Percentiles rank a stretch among this genome's conserved stretches.
These are phyloP conservation scores for Cercospora sp. DNA, from an alignment of 2,329 filamentous ascomycete species.

Conservation along the genomic window DNA sequence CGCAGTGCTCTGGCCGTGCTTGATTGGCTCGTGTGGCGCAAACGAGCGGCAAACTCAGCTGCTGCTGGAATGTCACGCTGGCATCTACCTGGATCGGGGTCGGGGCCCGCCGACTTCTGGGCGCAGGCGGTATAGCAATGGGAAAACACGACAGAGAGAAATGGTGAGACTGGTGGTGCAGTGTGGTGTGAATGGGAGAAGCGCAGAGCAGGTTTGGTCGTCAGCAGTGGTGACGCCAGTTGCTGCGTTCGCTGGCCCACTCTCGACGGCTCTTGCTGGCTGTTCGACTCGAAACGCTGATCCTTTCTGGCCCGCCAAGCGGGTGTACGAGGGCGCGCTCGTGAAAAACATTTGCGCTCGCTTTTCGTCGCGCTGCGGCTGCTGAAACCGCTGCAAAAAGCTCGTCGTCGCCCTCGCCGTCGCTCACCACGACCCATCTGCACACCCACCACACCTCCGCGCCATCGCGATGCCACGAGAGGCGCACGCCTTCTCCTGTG, in stretches of 20 bases:
- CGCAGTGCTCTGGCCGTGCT: not conserved
- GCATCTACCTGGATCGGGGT: constrained; percentile 11
- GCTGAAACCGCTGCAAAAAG: not conserved
- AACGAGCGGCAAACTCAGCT: constrained; percentile 15
- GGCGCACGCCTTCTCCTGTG: not conserved
- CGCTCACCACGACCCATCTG: not conserved
- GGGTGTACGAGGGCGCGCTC: not conserved
- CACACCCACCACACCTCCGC: not conserved
- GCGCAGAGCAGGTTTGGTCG: not conserved
- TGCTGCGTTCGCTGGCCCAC: constrained; percentile 1
- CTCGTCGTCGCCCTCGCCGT: not conserved
- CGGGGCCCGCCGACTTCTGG: not conserved
- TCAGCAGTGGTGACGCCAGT: constrained; percentile 5
- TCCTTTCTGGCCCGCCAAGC: not conserved
- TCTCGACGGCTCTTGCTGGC: not conserved
- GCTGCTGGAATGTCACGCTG: constrained; percentile 9
- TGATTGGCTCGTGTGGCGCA: constrained; percentile 12
- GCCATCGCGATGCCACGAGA: not conserved
- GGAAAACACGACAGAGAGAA: not conserved
- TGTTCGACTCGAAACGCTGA: constrained; percentile 10
- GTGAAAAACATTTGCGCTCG: not conserved
- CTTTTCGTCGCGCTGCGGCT: not conserved
- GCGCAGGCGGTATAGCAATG: not conserved
- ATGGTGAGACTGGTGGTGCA: not conserved
- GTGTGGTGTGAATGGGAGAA: not conserved